Evolutionary conservation across 1,139 yeast species (phyloP).

Genomic region (Pichia sorboxylosa): DNA sequence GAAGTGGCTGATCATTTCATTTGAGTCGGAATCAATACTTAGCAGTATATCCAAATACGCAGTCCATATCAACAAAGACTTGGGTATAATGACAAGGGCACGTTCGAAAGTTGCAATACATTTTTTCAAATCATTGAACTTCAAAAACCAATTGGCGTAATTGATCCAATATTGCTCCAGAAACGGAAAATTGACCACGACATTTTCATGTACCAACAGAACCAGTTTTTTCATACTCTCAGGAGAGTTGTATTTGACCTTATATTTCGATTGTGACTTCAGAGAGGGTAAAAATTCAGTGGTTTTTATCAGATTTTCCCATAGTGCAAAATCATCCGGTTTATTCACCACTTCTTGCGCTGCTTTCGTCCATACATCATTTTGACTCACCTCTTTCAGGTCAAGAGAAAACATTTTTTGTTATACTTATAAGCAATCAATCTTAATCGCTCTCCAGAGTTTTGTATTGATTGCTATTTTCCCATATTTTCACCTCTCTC

Average conservation of each 20-base stretch:
- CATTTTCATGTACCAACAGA: conserved; percentile 40
- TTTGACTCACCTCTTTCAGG: conserved; percentile 2
- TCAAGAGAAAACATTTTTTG: no score
- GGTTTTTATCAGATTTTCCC: conserved; percentile 20
- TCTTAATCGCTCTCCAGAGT: no score
- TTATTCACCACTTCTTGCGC: conserved; percentile 14
- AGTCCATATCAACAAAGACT: conserved; percentile 65
- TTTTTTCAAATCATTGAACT: conserved; percentile 42
- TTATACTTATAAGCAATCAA: no score
- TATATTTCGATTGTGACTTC: conserved; percentile 7
- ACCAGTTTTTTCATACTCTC: conserved; percentile 30
- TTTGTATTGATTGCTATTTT: no score
- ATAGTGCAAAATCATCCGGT: conserved; percentile 22
- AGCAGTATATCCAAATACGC: conserved; percentile 47
- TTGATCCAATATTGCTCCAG: conserved; percentile 73
- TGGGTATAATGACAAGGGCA: conserved; percentile 42
- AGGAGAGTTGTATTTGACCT: conserved; percentile 35
- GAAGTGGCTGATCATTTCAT: conserved; percentile 34
- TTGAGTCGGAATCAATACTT: conserved; percentile 28
- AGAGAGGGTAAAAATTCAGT: conserved; percentile 18
- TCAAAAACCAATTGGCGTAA: conserved; percentile 58
- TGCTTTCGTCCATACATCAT: conserved; percentile 14
- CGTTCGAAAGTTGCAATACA: conserved; percentile 42
- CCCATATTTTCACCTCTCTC: no score
- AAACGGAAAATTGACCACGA: conserved; percentile 55